Percentiles rank a stretch among this genome's conserved stretches.
Conservation (phyloP, 208 protist genomes). For the Acanthamoeba culbertsoni region DNA sequence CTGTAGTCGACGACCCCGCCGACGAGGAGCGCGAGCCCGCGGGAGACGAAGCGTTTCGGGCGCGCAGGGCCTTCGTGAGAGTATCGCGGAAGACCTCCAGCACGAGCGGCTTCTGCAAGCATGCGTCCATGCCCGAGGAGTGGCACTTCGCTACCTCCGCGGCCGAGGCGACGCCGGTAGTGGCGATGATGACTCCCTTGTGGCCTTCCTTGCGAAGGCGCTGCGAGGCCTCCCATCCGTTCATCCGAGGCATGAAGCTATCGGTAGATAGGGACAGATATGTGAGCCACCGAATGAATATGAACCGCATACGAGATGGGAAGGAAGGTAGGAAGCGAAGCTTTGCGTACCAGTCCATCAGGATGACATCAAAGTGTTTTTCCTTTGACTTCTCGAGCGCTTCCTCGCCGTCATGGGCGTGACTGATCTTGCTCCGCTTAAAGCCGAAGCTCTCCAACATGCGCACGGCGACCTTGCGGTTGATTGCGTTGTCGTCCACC, state of each 20-base stretch:
- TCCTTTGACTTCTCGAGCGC: not conserved
- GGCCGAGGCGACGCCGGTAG: not conserved
- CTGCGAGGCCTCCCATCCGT: not conserved
- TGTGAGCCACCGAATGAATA: too few species aligned
- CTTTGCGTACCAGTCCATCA: not conserved
- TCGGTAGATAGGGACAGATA: too few species aligned
- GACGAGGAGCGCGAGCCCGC: not conserved
- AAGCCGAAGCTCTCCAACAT: constrained; percentile 1
- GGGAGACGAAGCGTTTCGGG: not conserved
- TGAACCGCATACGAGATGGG: not conserved
- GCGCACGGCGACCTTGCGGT: constrained; percentile 22
- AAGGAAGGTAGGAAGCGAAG: not conserved
- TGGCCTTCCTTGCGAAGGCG: not conserved
- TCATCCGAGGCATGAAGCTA: constrained; percentile 15
- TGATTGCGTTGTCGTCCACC: constrained; percentile 40
- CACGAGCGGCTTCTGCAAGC: constrained; percentile 5
- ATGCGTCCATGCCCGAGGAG: not conserved
- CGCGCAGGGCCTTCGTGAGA: not conserved
- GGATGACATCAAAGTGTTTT: not conserved
- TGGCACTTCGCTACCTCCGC: not conserved
- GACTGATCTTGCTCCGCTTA: not conserved
- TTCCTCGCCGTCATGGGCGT: not conserved
- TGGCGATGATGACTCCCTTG: not conserved
- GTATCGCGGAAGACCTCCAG: constrained; percentile 25
- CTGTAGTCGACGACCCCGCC: not conserved